Base-by-base conservation (phyloP, 805 yeast genomes). In the Ogataea dorogensis region DNA sequence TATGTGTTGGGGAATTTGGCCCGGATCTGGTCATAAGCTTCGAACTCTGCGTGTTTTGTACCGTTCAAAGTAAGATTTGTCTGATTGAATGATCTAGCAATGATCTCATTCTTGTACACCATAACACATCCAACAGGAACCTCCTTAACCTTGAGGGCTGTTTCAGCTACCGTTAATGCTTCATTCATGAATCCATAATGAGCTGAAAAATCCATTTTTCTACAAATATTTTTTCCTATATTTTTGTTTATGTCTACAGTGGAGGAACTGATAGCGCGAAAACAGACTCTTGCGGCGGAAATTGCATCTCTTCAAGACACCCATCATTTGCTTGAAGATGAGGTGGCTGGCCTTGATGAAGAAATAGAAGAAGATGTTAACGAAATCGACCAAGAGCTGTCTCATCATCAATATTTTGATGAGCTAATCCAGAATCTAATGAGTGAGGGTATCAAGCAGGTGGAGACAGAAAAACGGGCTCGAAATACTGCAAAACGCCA, bases 21-120 rank as follows among this genome's bases (percentile, higher is more conserved):
- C 23, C 71, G 57, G 7, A 82, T 72, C 18, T 62, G 56, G 28
- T 78, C 78, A 11, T 87, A 80, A 0, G 91, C 96, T 40, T 82
- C 70, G 48, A 93, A 83, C 58, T 91, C 98, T 1, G 98, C 98
- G 58, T 91, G 98, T 26, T 84, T 71, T 2, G 91, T 86, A 1
- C 98, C 97, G 46, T 87, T 82, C 16, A 86, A 67, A 2, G 95
- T 79, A 16, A 78, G 69, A 53, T 91, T 91, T 7, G 98, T 91
- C 53, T 79, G 86, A 58, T 91, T 91, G 67, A 81, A 79, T 1
- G 97, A 96, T 36, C 70, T 68, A 14, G 87, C 85, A 7, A 91
- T 63, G 15, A 91, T 65, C 37, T 70, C 49, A 9, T 66, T 63
- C 20, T 70, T 42, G 48, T 59, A 47, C 3, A 74, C 88, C 50